Percentiles rank a stretch among this genome's conserved stretches.
Conservation (phyloP, 768 basidiomycete species). For the Erythrobasidium yunnanense region DNA sequence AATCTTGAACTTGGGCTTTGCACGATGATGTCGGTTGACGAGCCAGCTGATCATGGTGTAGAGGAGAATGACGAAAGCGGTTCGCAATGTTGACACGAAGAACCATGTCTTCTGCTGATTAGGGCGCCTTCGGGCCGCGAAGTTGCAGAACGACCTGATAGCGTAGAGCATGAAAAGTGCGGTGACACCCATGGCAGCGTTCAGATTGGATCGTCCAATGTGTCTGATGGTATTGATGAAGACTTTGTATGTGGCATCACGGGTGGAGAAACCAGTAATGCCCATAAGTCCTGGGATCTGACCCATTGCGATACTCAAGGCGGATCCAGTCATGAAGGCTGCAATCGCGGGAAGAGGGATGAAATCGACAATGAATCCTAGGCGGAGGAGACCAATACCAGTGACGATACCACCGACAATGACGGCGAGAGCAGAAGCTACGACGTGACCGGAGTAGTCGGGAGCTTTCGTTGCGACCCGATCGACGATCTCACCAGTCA, state of each 20-base stretch:
- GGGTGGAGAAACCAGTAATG: constrained; percentile 53
- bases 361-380: constrained; percentile 93
- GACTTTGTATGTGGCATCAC: constrained; percentile 70
- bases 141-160: constrained; percentile 54
- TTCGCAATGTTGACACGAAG: constrained; percentile 48
- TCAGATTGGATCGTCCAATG: constrained; percentile 50
- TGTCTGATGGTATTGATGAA: constrained; percentile 88
- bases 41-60: constrained; percentile 74
- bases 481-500: constrained; percentile 67
- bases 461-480: constrained; percentile 47
- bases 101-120: constrained; percentile 64
- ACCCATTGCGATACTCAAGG: constrained; percentile 69
- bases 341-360: constrained; percentile 62
- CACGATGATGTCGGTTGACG: constrained; percentile 56
- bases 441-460: constrained; percentile 51
- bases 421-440: constrained; percentile 74
- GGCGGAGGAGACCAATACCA: constrained; percentile 70
- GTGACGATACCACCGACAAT: constrained; percentile 84
- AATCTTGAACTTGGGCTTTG: constrained; percentile 62
- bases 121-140: constrained; percentile 53
- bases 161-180: constrained; percentile 49
- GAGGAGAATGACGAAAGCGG: constrained; percentile 55
- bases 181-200: constrained; percentile 73
- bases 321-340: constrained; percentile 76
- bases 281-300: constrained; percentile 88